Base-by-base conservation (phyloP, 2,329 filamentous ascomycete species). In the Ophiocordyceps polyrhachis-furcata region DNA sequence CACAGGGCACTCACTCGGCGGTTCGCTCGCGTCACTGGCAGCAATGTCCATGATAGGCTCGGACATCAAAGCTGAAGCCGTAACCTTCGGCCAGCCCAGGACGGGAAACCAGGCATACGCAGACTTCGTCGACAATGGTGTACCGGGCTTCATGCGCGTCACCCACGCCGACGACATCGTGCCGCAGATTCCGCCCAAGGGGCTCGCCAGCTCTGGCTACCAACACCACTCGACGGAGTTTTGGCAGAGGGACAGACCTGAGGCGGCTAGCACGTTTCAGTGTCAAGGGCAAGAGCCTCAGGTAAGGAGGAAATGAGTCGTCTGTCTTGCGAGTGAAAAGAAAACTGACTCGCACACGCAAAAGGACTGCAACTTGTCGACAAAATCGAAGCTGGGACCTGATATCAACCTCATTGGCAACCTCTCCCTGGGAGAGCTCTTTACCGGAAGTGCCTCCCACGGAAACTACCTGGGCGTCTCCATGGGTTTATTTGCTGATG, bases 81-180 rank as follows among this genome's bases (percentile, higher is more conserved):
- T 76, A 62, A 76, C 70, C 2, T 81, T 70, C 61, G 78, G 77
- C 50, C 67, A 70, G 41, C 76, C 78, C 6, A 75, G 75, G 41
- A 66, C 76, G 23, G 77, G 74, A 44, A 74, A 76, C 56, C 47
- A 52, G 1, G 63, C 55, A 14, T 64, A 78, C 46, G 67, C 64
- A 41, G 53, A 60, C 29, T 74, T 64, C 53, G 61, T 80, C 45
- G 66, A 65, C 11, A 49, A 53, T 14, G 70, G 74, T 48, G 44
- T 58, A 2, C 42, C 42, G 9, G 20, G 53, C 46, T 67, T 69
- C 48, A 75, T 66, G 59, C 70, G 78, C 45, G 65, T 80, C 41
- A 81, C 78, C 5, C 77, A 82, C 58, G 59, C 58, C 44, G 62
- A 70, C 51, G 80, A 83, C 54, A 71, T 74, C 1, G 71, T 83